Conservation (phyloP, 2,329 filamentous ascomycete genomes). For the Sclerotinia nivalis region DNA sequence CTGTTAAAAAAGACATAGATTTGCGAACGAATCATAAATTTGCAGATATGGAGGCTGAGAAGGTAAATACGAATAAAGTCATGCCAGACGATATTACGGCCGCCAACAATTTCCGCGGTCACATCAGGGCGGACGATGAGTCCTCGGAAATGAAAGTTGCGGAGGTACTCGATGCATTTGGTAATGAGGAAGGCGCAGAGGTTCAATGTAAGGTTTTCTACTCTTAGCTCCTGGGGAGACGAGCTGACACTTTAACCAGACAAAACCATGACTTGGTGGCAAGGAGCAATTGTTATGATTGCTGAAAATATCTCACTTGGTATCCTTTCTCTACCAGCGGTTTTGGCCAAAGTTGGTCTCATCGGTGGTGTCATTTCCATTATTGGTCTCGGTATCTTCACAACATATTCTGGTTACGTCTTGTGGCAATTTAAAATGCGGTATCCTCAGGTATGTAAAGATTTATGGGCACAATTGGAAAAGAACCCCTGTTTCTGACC, state of each 20-base stretch:
- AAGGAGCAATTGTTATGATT: conserved; percentile 22
- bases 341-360: conserved; percentile 24
- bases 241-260: conserved; percentile 5
- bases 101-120: conserved; percentile 3
- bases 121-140: conserved; percentile 20
- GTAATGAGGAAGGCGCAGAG: conserved; percentile 30
- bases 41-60: conserved; percentile 7
- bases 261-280: conserved; percentile 27
- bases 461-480: not conserved
- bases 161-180: conserved; percentile 27
- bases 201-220: conserved; percentile 25
- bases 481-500: not conserved
- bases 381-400: conserved; percentile 53
- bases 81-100: conserved; percentile 14
- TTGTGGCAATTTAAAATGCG: conserved; percentile 59
- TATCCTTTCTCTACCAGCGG: conserved; percentile 26
- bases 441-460: conserved; percentile 49
- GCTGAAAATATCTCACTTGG: conserved; percentile 27
- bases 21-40: not conserved
- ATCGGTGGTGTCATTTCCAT: conserved; percentile 49
- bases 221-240: not conserved
- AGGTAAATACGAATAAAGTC: not conserved
- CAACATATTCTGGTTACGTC: conserved; percentile 62
- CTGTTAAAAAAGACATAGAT: not conserved
- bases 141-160: conserved; percentile 27